Percentiles rank a stretch among this genome's conserved stretches.
Evolutionary conservation across 2,329 filamentous ascomycete genomes (phyloP).

Genomic region (Diplodia intermedia): DNA sequence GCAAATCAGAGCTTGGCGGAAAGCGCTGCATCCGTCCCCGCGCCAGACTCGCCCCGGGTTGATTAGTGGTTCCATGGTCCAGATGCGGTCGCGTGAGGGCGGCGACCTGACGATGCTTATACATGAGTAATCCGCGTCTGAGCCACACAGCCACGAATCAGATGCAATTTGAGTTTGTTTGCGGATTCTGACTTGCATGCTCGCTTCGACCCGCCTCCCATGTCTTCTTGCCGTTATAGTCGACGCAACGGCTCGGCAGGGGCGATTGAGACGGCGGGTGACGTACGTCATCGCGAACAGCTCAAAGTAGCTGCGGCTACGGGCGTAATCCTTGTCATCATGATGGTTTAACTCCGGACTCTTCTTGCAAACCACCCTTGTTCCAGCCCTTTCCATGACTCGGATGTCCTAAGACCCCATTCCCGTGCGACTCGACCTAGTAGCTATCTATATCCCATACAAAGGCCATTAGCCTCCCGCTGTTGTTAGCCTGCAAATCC

Average conservation of each 20-base stretch:
- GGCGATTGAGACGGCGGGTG: not conserved
- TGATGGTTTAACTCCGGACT: slow-evolving; percentile 13
- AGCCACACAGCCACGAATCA: slow-evolving; percentile 1
- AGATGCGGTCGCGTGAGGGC: slow-evolving; percentile 8
- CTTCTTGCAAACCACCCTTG: slow-evolving; percentile 16
- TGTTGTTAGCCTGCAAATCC: not conserved
- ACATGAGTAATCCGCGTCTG: slow-evolving; percentile 23
- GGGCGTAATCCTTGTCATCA: slow-evolving; percentile 19
- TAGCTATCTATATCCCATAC: not conserved
- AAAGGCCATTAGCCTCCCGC: not conserved
- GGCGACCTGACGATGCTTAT: not conserved
- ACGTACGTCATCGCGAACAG: slow-evolving; percentile 24
- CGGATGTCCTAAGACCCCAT: not conserved
- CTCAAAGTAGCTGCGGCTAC: slow-evolving; percentile 12
- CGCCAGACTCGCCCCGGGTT: not conserved
- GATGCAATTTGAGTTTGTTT: slow-evolving; percentile 12
- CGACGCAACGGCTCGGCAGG: not conserved
- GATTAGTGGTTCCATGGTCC: not conserved
- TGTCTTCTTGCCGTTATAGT: not conserved
- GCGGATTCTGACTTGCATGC: slow-evolving; percentile 10
- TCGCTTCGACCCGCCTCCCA: slow-evolving; percentile 6
- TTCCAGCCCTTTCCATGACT: slow-evolving; percentile 26
- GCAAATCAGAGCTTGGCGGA: slow-evolving; percentile 7
- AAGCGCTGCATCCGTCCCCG: not conserved
- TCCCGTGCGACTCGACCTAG: slow-evolving; percentile 3